Base-by-base conservation (phyloP, 176 grass and related monocot genomes). In the Ananas comosus region DNA sequence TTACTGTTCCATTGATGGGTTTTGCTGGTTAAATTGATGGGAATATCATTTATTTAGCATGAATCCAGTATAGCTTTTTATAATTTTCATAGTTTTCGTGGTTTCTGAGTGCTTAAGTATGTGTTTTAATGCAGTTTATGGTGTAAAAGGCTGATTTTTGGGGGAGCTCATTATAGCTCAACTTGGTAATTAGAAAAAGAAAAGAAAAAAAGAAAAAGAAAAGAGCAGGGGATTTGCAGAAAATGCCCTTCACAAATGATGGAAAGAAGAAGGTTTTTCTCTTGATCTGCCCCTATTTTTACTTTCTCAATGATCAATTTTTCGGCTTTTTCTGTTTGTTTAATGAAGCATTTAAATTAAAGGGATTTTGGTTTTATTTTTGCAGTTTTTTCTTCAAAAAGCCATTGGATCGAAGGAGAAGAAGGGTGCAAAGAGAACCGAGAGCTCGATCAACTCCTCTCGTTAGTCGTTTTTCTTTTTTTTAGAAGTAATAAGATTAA, bases 331-430 rank as follows among this genome's bases (percentile, higher is more conserved):
- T 23, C 47, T 9, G 59, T 22, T 63, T 50, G 61, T 51, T 69
- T 3, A 48, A 5, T 18, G 49, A 12, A 66, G 64, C 72, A 19
- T 56, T 53, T 65, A 19, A 10, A 70, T 81, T 68, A 8, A 47
- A 89, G 86, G 67, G 76, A 22, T 92, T 84, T 79, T 57, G 75
- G 12, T 10, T 61, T 61, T 67, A 13, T 67, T 25, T 9, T 48
- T 67, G 65, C 28, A 67, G 65, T 49, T 47, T 42, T 42, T 42
- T 33, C 29, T 49, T 67, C 75, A 78, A 6, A 90, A 86, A 70
- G 67, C 84, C 48, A 87, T 90, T 22, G 78, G 86, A 67, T 73
- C 80, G 18, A 95, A 87, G 76, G 91, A 85, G 64, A 95, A 85
- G 83, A 90, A 87, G 78, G 79, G 58, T 6, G 12, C 79, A 50